Conservation (phyloP, 2,329 filamentous ascomycete genomes). For the Epichloe sylvatica region DNA sequence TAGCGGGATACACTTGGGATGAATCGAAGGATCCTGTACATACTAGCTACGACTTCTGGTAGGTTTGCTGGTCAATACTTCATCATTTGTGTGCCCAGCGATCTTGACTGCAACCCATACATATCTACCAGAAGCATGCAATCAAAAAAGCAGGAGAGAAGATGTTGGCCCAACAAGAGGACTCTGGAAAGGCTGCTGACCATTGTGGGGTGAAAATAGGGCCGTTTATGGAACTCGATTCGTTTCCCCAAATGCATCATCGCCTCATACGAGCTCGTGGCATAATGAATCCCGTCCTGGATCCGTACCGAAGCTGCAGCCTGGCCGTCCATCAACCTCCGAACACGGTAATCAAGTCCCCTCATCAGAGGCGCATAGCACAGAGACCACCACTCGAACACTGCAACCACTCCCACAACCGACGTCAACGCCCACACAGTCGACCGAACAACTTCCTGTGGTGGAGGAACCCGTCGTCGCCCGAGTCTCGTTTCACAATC, state of each 20-base stretch:
- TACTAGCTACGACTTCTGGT: slow-evolving; percentile 81
- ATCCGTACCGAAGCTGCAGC: slow-evolving; percentile 26
- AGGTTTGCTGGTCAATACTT: slow-evolving; percentile 11
- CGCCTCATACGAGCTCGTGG: slow-evolving; percentile 31
- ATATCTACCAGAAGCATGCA: background rate
- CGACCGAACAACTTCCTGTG: slow-evolving; percentile 32
- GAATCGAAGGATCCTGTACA: slow-evolving; percentile 44
- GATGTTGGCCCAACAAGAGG: background rate
- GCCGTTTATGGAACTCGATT: slow-evolving; percentile 53
- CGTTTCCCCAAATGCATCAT: slow-evolving; percentile 34
- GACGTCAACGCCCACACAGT: slow-evolving; percentile 18
- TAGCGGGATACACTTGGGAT: slow-evolving; percentile 66
- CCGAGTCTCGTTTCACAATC: slow-evolving; percentile 65
- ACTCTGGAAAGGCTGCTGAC: background rate
- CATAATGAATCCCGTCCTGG: slow-evolving; percentile 31
- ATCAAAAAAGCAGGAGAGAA: background rate
- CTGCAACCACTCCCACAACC: slow-evolving; percentile 10
- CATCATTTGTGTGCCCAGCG: no score
- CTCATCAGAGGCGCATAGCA: slow-evolving; percentile 18
- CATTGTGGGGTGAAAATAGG: slow-evolving; percentile 24
- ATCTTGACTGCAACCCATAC: background rate
- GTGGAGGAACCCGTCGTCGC: slow-evolving; percentile 59
- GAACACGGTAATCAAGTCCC: slow-evolving; percentile 20
- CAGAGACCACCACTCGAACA: slow-evolving; percentile 19
- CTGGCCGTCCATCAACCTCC: slow-evolving; percentile 29